These are phyloP conservation scores for Penicillium bovifimosum DNA, from an alignment of 495 filamentous ascomycete genomes.

Conservation along the genomic window DNA sequence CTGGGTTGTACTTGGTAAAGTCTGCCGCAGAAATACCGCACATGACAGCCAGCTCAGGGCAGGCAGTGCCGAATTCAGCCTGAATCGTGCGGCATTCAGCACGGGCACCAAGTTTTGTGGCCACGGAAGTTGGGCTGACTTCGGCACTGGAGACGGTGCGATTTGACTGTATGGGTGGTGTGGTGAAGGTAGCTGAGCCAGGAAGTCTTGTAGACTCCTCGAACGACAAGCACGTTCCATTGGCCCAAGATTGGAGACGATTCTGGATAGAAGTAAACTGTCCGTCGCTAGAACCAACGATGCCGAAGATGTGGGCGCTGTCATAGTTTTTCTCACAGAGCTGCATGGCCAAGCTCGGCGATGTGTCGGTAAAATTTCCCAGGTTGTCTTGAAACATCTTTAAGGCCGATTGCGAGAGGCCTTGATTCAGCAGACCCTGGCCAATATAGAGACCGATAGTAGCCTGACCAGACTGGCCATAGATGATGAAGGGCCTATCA, in stretches of 20 bases:
- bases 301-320: slow-evolving; percentile 28
- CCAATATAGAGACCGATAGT: slow-evolving; percentile 24
- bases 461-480: slow-evolving; percentile 14
- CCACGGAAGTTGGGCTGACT: background rate
- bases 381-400: slow-evolving; percentile 13
- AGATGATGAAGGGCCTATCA: slow-evolving; percentile 13
- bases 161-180: background rate
- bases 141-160: background rate
- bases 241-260: slow-evolving; percentile 29
- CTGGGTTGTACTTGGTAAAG: slow-evolving; percentile 38
- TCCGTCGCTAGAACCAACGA: slow-evolving; percentile 27
- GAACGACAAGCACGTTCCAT: slow-evolving; percentile 28
- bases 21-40: slow-evolving; percentile 36
- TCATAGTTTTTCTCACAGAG: slow-evolving; percentile 24
- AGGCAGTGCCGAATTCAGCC: background rate
- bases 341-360: slow-evolving; percentile 30
- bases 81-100: background rate
- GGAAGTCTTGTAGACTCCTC: slow-evolving; percentile 8
- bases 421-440: slow-evolving; percentile 23
- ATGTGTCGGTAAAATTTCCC: slow-evolving; percentile 8
- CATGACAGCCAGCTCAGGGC: background rate
- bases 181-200: slow-evolving; percentile 6
- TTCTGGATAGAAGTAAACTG: slow-evolving; percentile 28
- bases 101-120: background rate
- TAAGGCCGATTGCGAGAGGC: slow-evolving; percentile 18